Percentiles rank a stretch among this genome's conserved stretches.
Conservation (phyloP, 768 basidiomycete species). For the Agaricus subrufescens region DNA sequence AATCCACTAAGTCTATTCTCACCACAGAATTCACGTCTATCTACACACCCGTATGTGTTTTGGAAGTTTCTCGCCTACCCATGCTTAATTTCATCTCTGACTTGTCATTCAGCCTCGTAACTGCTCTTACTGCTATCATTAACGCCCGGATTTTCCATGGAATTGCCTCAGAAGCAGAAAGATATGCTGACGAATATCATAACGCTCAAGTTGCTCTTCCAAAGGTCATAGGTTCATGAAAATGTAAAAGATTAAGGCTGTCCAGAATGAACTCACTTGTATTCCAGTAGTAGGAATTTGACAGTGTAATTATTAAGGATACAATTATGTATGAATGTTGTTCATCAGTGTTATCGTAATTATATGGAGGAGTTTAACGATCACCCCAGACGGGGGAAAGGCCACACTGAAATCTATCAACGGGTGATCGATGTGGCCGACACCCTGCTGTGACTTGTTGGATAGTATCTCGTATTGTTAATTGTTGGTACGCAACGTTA, state of each 20-base stretch:
- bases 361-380: too few species aligned
- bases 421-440: too few species aligned
- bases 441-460: too few species aligned
- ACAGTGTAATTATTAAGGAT: not conserved
- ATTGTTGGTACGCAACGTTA: too few species aligned
- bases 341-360: too few species aligned
- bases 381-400: too few species aligned
- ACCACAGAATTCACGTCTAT: not conserved
- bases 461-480: too few species aligned
- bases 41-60: not conserved
- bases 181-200: not conserved
- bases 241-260: not conserved
- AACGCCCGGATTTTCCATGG: constrained; percentile 1
- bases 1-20: not conserved
- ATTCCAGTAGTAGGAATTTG: too few species aligned
- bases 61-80: not conserved
- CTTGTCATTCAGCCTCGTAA: not conserved
- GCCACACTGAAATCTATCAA: too few species aligned
- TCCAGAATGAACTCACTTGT: not conserved
- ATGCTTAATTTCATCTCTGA: not conserved
- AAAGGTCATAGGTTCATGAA: too few species aligned
- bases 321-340: too few species aligned
- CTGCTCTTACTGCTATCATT: not conserved
- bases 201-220: not conserved
- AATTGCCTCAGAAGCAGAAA: not conserved